phyloP scores from a whole-genome alignment of 176 grass and related monocot genomes.

The Carex myosuroides region DNA sequence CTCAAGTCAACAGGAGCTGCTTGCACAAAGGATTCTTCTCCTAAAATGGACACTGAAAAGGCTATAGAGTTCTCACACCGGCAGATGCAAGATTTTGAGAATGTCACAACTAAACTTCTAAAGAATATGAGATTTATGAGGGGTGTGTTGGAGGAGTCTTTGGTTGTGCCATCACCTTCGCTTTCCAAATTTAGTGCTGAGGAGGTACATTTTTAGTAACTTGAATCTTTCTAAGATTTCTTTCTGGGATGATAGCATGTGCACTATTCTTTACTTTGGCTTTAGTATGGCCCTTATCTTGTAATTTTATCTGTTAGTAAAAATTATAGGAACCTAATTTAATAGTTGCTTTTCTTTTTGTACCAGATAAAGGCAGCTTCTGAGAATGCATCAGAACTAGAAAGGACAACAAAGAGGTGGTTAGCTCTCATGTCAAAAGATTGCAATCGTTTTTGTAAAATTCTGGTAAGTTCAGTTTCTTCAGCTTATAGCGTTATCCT shows the following conservation, averaged over 20 bases:
- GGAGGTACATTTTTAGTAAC: slow-evolving; percentile 44
- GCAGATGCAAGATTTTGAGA: slow-evolving; percentile 93
- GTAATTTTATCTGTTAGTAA: background rate
- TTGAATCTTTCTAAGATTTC: background rate
- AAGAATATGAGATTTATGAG: slow-evolving; percentile 70
- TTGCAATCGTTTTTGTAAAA: slow-evolving; percentile 98
- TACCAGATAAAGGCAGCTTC: slow-evolving; percentile 58
- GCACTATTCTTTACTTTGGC: background rate
- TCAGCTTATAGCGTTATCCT: slow-evolving; percentile 14
- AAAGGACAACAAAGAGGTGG: slow-evolving; percentile 74
- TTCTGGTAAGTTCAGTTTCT: slow-evolving; percentile 52
- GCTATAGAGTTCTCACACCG: slow-evolving; percentile 72
- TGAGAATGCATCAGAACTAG: slow-evolving; percentile 61
- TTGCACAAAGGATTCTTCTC: slow-evolving; percentile 40
- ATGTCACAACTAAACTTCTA: slow-evolving; percentile 71
- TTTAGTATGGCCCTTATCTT: background rate
- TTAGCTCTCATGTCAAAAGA: slow-evolving; percentile 81
- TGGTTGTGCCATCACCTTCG: slow-evolving; percentile 49
- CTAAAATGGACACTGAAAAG: slow-evolving; percentile 56
- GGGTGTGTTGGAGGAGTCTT: slow-evolving; percentile 61
- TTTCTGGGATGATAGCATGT: slow-evolving; percentile 9
- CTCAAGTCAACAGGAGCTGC: slow-evolving; percentile 40
- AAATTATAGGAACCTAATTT: slow-evolving; percentile 15
- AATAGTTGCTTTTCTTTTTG: slow-evolving; percentile 13
- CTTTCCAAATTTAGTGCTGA: slow-evolving; percentile 45